Conservation (phyloP, 495 filamentous ascomycete species). For the Lichina pygmaea region DNA sequence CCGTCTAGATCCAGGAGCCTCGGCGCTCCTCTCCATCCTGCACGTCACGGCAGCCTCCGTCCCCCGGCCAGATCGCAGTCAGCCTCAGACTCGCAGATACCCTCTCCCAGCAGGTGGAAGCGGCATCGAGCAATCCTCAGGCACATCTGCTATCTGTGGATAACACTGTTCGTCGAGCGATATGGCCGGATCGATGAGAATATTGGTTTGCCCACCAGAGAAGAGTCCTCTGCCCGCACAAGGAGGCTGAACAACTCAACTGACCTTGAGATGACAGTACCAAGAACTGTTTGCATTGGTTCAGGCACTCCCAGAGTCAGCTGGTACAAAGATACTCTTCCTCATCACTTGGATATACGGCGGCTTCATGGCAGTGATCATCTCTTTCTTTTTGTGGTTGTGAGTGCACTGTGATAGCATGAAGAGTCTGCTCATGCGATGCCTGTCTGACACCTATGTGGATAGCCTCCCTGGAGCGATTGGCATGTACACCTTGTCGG, state of each 20-base stretch:
- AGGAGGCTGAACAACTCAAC: conserved; percentile 4
- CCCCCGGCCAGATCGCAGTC: no score
- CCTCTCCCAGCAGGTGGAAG: no score
- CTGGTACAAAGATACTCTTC: conserved; percentile 55
- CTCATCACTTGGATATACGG: conserved; percentile 40
- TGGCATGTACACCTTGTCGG: conserved; percentile 44
- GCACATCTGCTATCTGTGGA: conserved; percentile 31
- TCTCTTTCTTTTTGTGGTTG: conserved; percentile 48
- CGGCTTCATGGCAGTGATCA: conserved; percentile 31
- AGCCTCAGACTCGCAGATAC: no score
- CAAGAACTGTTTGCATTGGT: conserved; percentile 62
- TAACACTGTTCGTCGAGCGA: conserved; percentile 26
- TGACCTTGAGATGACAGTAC: conserved; percentile 21
- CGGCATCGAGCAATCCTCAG: background rate
- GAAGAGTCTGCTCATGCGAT: background rate
- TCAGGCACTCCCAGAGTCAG: conserved; percentile 52
- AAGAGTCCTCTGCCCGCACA: background rate
- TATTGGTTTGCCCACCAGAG: background rate
- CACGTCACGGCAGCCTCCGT: no score
- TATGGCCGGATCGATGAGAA: background rate
- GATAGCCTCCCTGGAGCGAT: conserved; percentile 43
- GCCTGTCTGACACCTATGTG: background rate
- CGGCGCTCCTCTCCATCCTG: no score
- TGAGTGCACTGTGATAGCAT: conserved; percentile 6
- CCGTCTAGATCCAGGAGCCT: no score